Base-by-base conservation (phyloP, 768 basidiomycete species). In the Hericium alpestre region DNA sequence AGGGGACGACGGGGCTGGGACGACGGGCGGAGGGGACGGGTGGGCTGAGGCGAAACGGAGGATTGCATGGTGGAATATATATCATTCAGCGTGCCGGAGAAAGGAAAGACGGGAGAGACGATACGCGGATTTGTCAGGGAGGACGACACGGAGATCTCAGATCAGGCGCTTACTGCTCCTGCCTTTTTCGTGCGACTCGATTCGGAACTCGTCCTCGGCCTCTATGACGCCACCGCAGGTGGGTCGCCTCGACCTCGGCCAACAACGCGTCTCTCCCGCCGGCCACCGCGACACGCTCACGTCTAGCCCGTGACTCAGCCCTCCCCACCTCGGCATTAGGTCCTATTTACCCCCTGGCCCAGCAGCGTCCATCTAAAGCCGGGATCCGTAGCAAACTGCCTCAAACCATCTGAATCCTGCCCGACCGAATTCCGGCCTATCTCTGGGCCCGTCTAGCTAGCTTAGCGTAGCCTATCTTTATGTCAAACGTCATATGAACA, bases 51-150 rank as follows among this genome's bases (percentile, higher is more conserved):
- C 53, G 55, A 47, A 55, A 48, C 43, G 54, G 53, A 53, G 43
- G 53, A 53, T 23, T 27, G 53, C 53, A 57, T 53, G 39, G 54
- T 32, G 18, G 18, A 46, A 56, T 66, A 68, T 70, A 73, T 74
- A 70, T 64, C 67, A 67, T 65, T 58, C 65, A 65, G 63, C 58
- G 53, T 38, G 56, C 64, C 13, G 47, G 64, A 64, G 70, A 52
- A 54, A 46, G 32, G 57, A 49, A 39, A 49, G 56, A 60, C 53
- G 41, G 49, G 25, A 48, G 40, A 53, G 61, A 53, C 56, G 54
- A 56, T 58, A 54, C 2, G 48, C 39, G 51, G 54, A 39, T 56
- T 32, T 47, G 47, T 56, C 43, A 47, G 11, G 22, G 53, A 27
- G 25, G 47, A 27, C 54, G 49, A 49, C 56, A 50, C 52, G 56